These are phyloP conservation scores for Angomonas ambiguus DNA, from an alignment of 208 protist species.

Conservation along the genomic window DNA sequence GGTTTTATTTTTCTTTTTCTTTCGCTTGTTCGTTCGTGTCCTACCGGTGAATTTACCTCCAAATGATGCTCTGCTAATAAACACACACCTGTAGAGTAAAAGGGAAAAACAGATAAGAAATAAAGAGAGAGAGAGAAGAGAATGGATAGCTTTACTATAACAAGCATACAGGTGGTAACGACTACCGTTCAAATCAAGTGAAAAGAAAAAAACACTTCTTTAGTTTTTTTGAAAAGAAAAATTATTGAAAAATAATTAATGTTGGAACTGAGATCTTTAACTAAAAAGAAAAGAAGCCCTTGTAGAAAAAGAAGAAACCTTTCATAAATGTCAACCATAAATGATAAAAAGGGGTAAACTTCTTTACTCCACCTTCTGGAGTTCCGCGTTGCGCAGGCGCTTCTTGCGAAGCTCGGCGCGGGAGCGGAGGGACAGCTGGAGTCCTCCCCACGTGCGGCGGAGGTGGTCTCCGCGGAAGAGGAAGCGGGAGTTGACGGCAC, in stretches of 20 bases:
- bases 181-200: neutral
- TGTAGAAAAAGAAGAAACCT: constrained; percentile 14
- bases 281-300: constrained; percentile 17
- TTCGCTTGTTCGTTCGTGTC: too few species aligned
- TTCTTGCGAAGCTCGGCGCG: constrained; percentile 79
- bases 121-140: neutral
- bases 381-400: constrained; percentile 46
- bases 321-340: too few species aligned
- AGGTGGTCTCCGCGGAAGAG: constrained; percentile 90
- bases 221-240: neutral
- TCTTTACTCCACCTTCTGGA: constrained; percentile 1
- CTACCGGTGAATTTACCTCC: too few species aligned
- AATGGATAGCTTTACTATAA: too few species aligned
- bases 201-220: neutral
- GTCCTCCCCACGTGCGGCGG: constrained; percentile 93
- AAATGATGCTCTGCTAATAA: too few species aligned
- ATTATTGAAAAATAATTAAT: neutral
- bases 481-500: constrained; percentile 93
- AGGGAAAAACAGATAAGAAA: neutral
- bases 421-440: constrained; percentile 82
- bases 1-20: too few species aligned
- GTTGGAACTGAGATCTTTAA: constrained; percentile 5
- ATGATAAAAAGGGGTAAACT: too few species aligned
- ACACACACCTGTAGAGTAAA: too few species aligned
- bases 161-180: too few species aligned